Evolutionary conservation across 805 yeast genomes (phyloP).

Genomic region (Helenozyma baotianmanensis): DNA sequence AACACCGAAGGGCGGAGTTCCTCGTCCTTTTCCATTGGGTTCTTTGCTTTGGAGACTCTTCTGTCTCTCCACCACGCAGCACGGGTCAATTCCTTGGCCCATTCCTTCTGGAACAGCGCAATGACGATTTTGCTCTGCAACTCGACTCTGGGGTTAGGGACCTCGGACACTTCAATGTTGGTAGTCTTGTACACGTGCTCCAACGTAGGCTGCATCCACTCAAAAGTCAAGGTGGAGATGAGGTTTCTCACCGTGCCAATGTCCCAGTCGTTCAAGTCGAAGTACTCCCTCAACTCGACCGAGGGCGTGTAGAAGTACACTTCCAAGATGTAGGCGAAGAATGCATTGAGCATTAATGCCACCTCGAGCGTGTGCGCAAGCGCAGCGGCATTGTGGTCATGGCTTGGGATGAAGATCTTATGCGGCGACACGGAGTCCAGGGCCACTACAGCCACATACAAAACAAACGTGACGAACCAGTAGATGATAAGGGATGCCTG

Average conservation of each 20-base stretch:
- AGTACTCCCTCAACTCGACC: constrained; percentile 19
- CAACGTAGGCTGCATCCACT: constrained; percentile 26
- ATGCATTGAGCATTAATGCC: constrained; percentile 8
- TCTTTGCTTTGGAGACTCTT: constrained; percentile 4
- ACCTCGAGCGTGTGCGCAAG: constrained; percentile 14
- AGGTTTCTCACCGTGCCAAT: constrained; percentile 18
- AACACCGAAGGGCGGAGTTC: constrained; percentile 20
- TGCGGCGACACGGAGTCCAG: constrained; percentile 21
- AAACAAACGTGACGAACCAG: constrained; percentile 17
- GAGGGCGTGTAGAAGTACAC: constrained; percentile 18
- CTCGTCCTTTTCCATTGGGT: constrained; percentile 10
- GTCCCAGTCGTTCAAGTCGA: constrained; percentile 24
- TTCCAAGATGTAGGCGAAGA: constrained; percentile 15
- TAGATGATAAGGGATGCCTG: constrained; percentile 20
- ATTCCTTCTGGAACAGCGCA: constrained; percentile 17
- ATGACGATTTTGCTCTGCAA: constrained; percentile 10
- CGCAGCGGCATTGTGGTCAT: constrained; percentile 5
- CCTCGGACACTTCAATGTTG: constrained; percentile 17
- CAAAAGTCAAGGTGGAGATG: constrained; percentile 20
- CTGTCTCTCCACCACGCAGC: constrained; percentile 18
- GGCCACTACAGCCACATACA: constrained; percentile 8
- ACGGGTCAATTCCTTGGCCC: constrained; percentile 11
- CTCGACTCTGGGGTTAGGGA: constrained; percentile 13
- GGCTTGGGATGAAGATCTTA: constrained; percentile 10
- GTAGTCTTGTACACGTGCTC: constrained; percentile 19